These are phyloP conservation scores for Aureobasidium leucospermi DNA, from an alignment of 2,329 filamentous ascomycete genomes.

Conservation along the genomic window DNA sequence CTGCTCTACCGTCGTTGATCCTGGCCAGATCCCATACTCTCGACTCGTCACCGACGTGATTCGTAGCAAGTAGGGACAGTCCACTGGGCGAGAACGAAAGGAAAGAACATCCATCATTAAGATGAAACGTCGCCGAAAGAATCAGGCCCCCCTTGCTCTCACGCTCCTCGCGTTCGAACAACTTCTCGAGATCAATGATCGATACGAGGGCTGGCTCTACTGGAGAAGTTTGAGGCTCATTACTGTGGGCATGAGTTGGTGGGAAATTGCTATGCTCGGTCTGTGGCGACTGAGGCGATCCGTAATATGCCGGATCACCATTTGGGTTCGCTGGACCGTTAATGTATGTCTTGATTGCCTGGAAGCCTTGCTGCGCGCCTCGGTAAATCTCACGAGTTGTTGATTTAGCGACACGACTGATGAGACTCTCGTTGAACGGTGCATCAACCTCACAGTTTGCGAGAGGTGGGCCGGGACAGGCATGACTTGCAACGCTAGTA, in stretches of 20 bases:
- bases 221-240: slow-evolving; percentile 47
- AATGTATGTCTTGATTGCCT: slow-evolving; percentile 77
- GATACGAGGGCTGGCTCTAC: slow-evolving; percentile 66
- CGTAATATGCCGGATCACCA: slow-evolving; percentile 8
- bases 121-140: slow-evolving; percentile 63
- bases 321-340: slow-evolving; percentile 35
- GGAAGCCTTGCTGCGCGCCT: slow-evolving; percentile 63
- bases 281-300: slow-evolving; percentile 27
- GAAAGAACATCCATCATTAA: slow-evolving; percentile 70
- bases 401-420: slow-evolving; percentile 70
- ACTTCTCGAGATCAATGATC: slow-evolving; percentile 60
- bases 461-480: slow-evolving; percentile 61
- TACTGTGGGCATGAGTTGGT: slow-evolving; percentile 62
- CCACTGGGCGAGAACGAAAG: slow-evolving; percentile 71
- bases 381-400: slow-evolving; percentile 71
- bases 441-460: slow-evolving; percentile 61
- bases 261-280: slow-evolving; percentile 45
- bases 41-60: slow-evolving; percentile 75
- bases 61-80: slow-evolving; percentile 68
- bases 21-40: slow-evolving; percentile 72
- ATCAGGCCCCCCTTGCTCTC: slow-evolving; percentile 45
- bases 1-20: slow-evolving; percentile 38
- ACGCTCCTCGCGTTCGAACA: slow-evolving; percentile 44
- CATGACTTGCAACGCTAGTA: slow-evolving; percentile 51
- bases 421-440: slow-evolving; percentile 41